Evolutionary conservation across 345 rosid genomes (phyloP).

Genomic region (Physaria fendleri): DNA sequence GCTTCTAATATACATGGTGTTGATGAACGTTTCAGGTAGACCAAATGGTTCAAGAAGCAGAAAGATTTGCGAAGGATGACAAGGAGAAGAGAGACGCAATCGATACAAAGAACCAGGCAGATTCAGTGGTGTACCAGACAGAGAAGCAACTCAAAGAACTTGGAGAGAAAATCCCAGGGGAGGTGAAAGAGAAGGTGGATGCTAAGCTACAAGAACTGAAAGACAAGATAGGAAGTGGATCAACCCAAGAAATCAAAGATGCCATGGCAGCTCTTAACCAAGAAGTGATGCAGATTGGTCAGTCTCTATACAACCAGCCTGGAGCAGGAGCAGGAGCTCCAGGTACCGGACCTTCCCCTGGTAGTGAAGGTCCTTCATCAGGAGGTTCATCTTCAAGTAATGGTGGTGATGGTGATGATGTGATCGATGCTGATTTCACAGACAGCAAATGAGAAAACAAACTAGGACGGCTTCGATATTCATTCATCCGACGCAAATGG

Average conservation of each 20-base stretch:
- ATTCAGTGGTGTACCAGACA: conserved; percentile 84
- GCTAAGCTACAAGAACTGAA: conserved; percentile 73
- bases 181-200: conserved; percentile 91
- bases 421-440: conserved; percentile 85
- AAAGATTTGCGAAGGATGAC: conserved; percentile 81
- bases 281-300: conserved; percentile 96
- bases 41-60: conserved; percentile 85
- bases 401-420: conserved; percentile 73
- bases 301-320: conserved; percentile 88
- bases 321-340: conserved; percentile 50
- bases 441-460: conserved; percentile 66
- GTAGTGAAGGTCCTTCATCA: conserved; percentile 47
- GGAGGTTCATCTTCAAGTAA: conserved; percentile 39
- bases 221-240: conserved; percentile 58
- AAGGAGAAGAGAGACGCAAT: conserved; percentile 91
- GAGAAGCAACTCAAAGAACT: conserved; percentile 94
- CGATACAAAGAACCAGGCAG: conserved; percentile 97
- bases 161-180: conserved; percentile 85
- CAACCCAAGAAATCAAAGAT: conserved; percentile 78
- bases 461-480: background rate
- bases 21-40: conserved; percentile 69
- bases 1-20: too few species aligned
- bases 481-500: background rate
- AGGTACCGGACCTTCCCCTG: conserved; percentile 54
- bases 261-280: conserved; percentile 83